Percentiles rank a stretch among this genome's conserved stretches.
Conservation (phyloP, 176 grass and related monocot species). For the Oryza longistaminata region DNA sequence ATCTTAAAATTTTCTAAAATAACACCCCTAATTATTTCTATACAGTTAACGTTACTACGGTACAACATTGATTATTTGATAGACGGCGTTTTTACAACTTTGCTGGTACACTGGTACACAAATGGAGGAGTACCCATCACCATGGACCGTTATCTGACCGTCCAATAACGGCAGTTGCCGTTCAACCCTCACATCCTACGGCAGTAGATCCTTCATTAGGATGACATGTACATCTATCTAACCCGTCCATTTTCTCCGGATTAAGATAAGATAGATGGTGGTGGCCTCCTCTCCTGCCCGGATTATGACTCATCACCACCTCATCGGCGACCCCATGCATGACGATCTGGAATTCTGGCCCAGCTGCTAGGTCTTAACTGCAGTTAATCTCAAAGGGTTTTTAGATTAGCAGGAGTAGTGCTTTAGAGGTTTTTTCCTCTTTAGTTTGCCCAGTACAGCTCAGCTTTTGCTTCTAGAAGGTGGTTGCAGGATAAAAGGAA, state of each 20-base stretch:
- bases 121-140: not conserved
- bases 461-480: not conserved
- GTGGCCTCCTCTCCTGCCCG: not conserved
- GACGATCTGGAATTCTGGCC: not conserved
- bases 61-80: not conserved
- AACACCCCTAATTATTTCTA: not conserved
- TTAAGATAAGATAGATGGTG: too few species aligned
- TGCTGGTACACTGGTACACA: not conserved
- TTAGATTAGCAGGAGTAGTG: not conserved
- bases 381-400: not conserved
- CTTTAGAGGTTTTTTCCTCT: not conserved
- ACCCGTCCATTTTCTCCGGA: not conserved
- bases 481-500: not conserved
- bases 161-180: not conserved
- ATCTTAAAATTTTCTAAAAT: not conserved
- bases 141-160: not conserved
- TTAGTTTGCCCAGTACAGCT: not conserved
- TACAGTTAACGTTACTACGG: not conserved
- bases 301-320: conserved; percentile 4
- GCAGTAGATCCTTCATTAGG: not conserved
- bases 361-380: not conserved
- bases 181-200: conserved; percentile 2
- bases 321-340: not conserved
- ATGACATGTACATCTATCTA: not conserved
- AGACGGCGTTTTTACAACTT: not conserved